Evolutionary conservation across 768 basidiomycete species (phyloP), one percentile per base, ranked within the genome.

Genomic region (Myochromella boudieri): DNA sequence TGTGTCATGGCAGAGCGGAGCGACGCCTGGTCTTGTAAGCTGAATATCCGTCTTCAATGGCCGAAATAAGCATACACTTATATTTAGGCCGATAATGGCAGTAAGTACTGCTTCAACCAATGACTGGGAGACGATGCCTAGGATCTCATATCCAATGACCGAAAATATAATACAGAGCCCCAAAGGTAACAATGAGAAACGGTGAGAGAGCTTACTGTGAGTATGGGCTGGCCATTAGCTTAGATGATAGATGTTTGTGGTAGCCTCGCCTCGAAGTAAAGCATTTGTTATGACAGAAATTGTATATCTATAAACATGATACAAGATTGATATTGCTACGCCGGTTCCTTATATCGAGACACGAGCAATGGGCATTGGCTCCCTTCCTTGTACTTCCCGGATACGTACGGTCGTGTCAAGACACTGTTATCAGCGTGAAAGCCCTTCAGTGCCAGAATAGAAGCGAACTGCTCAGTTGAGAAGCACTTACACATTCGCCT

Each of bases 151-250:
- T 25, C 80, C 83, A 36, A 85, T 84, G 29, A 82, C 76, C 56
- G 81, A 82, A 60, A n/a, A n/a, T n/a, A n/a, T n/a, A 84, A 63
- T 42, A 82, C 68, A n/a, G 79, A 70, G 39, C 81, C 82, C 82
- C 82, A 15, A 4, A 29, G 32, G 25, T 3, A 17, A 28, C 34
- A 17, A 9, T 36, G 34, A 18, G 4, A 6, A 18, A 8, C 8
- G 34, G 9, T 36, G 34, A 36, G 34, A n/a, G n/a, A n/a, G n/a
- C n/a, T n/a, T n/a, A n/a, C n/a, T n/a, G n/a, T n/a, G n/a, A n/a
- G n/a, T n/a, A n/a, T n/a, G n/a, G n/a, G n/a, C n/a, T n/a, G n/a
- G n/a, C n/a, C n/a, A n/a, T n/a, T n/a, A n/a, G n/a, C n/a, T n/a
- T n/a, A n/a, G n/a, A n/a, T n/a, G n/a, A n/a, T n/a, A n/a, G n/a